Evolutionary conservation across 2,329 filamentous ascomycete species (phyloP), one percentile per base, ranked within the genome.

Genomic region (Penicillium sp.): DNA sequence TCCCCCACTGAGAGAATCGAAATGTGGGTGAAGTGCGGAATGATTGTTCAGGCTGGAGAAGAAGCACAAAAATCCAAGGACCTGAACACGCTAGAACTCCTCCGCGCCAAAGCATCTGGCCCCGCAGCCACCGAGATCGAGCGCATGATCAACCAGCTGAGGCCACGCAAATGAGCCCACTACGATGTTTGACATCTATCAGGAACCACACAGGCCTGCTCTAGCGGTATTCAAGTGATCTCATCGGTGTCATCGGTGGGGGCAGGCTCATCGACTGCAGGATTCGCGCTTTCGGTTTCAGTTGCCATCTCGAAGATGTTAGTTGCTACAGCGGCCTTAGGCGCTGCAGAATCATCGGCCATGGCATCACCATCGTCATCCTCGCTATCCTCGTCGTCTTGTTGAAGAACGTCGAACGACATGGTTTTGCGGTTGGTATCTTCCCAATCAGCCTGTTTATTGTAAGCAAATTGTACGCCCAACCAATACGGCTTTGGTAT

Each of bases 1-100:
- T 79, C 84, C 37, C 76, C 80, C 1, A 79, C 81, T 2, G 87
- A 90, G 61, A 77, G 85, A 3, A 85, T 95, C 47, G 81, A 86
- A 58, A 96, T 99, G 92, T 99, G 91, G 80, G 84, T 95, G 62
- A 95, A 95, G 73, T 97, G 93, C 69, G 92, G 92, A 14, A 82
- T 95, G 83, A 77, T 89, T 37, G 80, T 87, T 25, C 90, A 89
- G 72, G 93, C 93, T 2, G 93, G 87, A 3, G 91, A 97, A 72
- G 93, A 97, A 73, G 92, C 93, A 3, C 79, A 90, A 52, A 89
- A 84, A 73, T 78, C 81, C 52, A 95, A 88, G 70, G 88, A 99
- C 66, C 75, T 82, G 41, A 85, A 84, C 59, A 75, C 84, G n/a
- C 83, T 95, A 72, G 81, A 86, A 60, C 77, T 83, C 43, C 72